Evolutionary conservation across 1,284 basidiomycete species (phyloP).

Genomic region (Singerocomus inundabilis): DNA sequence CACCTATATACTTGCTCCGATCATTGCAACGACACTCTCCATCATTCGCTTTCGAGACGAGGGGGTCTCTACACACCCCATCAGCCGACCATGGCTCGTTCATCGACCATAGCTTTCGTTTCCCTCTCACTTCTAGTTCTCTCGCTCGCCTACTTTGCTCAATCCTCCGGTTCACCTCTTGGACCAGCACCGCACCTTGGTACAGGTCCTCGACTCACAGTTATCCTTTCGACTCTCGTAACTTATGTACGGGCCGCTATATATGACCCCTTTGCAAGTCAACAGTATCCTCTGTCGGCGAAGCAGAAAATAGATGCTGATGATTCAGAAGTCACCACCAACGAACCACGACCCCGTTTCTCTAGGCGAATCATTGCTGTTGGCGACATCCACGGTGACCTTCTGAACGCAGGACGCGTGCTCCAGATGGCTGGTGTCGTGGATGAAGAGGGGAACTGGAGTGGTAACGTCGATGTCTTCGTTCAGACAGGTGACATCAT

Average conservation of each 20-base stretch:
- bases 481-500: constrained; percentile 95
- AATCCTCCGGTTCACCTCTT: constrained; percentile 33
- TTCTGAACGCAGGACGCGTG: constrained; percentile 60
- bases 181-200: constrained; percentile 35
- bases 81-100: constrained; percentile 26
- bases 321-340: constrained; percentile 12
- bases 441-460: constrained; percentile 71
- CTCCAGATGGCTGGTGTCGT: constrained; percentile 76
- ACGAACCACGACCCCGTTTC: constrained; percentile 33
- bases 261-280: constrained; percentile 19
- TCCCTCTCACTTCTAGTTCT: constrained; percentile 28
- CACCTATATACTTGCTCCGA: constrained; percentile 11
- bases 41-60: constrained; percentile 2
- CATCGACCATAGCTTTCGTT: constrained; percentile 19
- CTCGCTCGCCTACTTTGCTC: constrained; percentile 32
- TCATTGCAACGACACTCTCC: constrained; percentile 1
- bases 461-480: constrained; percentile 74
- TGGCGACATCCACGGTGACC: constrained; percentile 69
- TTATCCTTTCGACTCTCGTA: constrained; percentile 27
- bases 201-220: constrained; percentile 20
- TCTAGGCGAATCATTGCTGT: constrained; percentile 54
- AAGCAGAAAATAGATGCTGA: constrained; percentile 4
- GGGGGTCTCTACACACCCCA: neutral
- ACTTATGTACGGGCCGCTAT: constrained; percentile 24
- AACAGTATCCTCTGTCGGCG: constrained; percentile 17